Base-by-base conservation (phyloP, 2,329 filamentous ascomycete genomes). In the Colletotrichum chrysophilum region DNA sequence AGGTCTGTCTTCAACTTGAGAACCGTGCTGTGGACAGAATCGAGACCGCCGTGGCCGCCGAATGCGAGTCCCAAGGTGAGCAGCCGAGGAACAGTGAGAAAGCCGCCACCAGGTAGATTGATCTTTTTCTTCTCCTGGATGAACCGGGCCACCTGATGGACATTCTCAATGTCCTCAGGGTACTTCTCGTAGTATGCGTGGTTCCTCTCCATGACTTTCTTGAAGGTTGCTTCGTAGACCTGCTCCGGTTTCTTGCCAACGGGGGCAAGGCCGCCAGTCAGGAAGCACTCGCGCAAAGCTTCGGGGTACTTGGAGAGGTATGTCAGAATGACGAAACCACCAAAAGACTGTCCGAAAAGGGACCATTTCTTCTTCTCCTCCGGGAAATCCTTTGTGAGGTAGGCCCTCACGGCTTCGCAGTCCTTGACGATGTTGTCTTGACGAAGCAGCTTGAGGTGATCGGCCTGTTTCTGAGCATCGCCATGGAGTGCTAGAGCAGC, bases 361-460 rank as follows among this genome's bases (percentile, higher is more conserved):
- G 93, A 94, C 96, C 96, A 98, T 82, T 93, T 93, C 82, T 92
- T 91, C 82, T 94, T 92, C 64, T 93, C 91, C 26, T 90, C 87
- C 0, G 94, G 92, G 79, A 92, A 94, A 67, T 93, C 91, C 7
- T 88, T 86, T 0, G 94, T 97, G 70, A 98, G 87, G 52, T 90
- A 93, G 79, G 92, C 90, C 7, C 96, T 91, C 36, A 98, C 92
- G 6, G 96, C 95, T 83, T 98, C 96, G 78, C 94, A 95, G 81
- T 98, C 96, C 62, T 91, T 92, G 55, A 98, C 96, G 67, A 98
- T 97, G 81, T 91, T 97, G 84, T 98, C 96, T 38, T 96, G 96
- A 56, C 96, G 92, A 87, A 98, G 98, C 52, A 93, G 88, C 82
- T 94, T 94, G 77, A 98, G 89, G 80, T 98, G 98, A 69, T 93